Conservation (phyloP, 2,329 filamentous ascomycete species). For the Fusarium sp. region DNA sequence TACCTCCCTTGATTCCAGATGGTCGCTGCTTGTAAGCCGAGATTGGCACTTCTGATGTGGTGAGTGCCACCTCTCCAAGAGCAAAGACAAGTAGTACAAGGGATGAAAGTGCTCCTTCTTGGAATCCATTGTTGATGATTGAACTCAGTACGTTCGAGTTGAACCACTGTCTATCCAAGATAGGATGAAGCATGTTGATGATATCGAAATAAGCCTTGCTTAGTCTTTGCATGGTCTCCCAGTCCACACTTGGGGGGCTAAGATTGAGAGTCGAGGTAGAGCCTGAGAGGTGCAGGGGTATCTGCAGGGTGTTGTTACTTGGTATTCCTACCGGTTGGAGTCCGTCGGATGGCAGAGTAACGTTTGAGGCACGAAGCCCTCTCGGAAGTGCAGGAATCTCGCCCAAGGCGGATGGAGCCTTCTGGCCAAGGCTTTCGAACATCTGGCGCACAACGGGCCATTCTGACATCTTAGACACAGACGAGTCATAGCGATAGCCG, state of each 20-base stretch:
- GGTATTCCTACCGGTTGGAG: slow-evolving; percentile 33
- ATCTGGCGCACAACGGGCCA: slow-evolving; percentile 43
- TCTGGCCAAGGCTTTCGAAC: slow-evolving; percentile 40
- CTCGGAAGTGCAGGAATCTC: slow-evolving; percentile 32
- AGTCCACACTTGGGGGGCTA: slow-evolving; percentile 48
- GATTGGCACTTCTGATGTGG: slow-evolving; percentile 59
- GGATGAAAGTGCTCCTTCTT: slow-evolving; percentile 60
- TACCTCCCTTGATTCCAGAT: slow-evolving; percentile 64
- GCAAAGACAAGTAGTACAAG: slow-evolving; percentile 67
- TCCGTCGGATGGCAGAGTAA: slow-evolving; percentile 35
- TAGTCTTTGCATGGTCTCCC: slow-evolving; percentile 60
- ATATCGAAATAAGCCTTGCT: slow-evolving; percentile 67
- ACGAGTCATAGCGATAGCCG: slow-evolving; percentile 44
- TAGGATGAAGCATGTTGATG: slow-evolving; percentile 67
- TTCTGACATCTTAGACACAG: slow-evolving; percentile 38
- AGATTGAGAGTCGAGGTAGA: slow-evolving; percentile 23
- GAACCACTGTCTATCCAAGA: slow-evolving; percentile 67
- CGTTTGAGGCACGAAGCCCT: slow-evolving; percentile 37
- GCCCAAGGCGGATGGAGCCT: slow-evolving; percentile 25
- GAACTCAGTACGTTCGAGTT: slow-evolving; percentile 56
- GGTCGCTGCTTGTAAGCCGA: slow-evolving; percentile 54
- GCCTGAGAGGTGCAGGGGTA: slow-evolving; percentile 34
- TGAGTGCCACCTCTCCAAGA: slow-evolving; percentile 66
- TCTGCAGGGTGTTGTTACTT: slow-evolving; percentile 29
- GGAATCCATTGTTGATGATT: slow-evolving; percentile 56